Evolutionary conservation across 2,329 filamentous ascomycete genomes (phyloP).

Genomic region (Hortaea werneckii): DNA sequence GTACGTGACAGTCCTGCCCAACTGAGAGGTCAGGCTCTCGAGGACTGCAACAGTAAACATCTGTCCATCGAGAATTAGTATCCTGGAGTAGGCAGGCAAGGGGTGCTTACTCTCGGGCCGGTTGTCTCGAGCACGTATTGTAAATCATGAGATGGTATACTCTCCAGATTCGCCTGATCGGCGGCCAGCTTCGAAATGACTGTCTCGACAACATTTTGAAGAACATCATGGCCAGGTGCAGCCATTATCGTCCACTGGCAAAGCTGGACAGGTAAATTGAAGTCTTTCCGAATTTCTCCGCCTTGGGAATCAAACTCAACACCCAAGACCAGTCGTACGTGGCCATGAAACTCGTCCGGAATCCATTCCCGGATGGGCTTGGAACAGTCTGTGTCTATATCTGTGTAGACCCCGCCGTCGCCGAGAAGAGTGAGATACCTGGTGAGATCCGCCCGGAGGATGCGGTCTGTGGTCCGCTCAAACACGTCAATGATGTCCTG

Average conservation of each 20-base stretch:
- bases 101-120: constrained; percentile 5
- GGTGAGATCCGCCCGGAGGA: constrained; percentile 11
- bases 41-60: constrained; percentile 10
- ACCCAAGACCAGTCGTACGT: constrained; percentile 8
- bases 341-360: constrained; percentile 2
- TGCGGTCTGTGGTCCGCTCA: constrained; percentile 3
- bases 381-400: constrained; percentile 13
- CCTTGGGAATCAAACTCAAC: constrained; percentile 11
- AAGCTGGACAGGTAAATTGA: constrained; percentile 4
- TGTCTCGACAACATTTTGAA: constrained; percentile 7
- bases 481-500: constrained; percentile 8
- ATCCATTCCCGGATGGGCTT: constrained; percentile 11
- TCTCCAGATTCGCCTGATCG: not conserved
- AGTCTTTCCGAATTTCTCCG: not conserved
- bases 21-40: constrained; percentile 4
- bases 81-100: constrained; percentile 1
- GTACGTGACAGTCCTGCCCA: not conserved
- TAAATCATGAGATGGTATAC: not conserved
- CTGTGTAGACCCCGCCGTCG: constrained; percentile 13
- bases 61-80: too few relatives aligned
- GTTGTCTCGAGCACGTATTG: constrained; percentile 1
- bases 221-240: constrained; percentile 7
- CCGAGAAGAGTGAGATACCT: constrained; percentile 11
- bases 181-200: constrained; percentile 3
- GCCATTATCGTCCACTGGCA: constrained; percentile 12